phyloP scores from a whole-genome alignment of 352 stramenopile genomes.

The Hyaloperonospora arabidopsidis region DNA sequence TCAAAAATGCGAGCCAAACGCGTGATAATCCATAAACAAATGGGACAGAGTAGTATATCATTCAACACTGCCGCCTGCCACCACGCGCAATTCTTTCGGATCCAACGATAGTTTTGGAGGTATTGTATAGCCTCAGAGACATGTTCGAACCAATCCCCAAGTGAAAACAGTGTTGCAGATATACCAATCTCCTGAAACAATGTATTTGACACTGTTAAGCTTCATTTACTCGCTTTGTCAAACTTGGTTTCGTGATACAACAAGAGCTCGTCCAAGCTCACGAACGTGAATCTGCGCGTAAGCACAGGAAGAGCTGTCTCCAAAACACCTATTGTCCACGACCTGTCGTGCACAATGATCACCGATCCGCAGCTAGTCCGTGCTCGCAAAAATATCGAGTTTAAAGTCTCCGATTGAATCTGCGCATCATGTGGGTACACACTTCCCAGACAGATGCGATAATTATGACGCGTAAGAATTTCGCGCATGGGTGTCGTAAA shows the following conservation, averaged over 20 bases:
- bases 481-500: slow-evolving; percentile 77
- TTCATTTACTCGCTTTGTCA: slow-evolving; percentile 10
- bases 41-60: too few species aligned
- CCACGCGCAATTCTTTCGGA: too few species aligned
- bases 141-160: too few species aligned
- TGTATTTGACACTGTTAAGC: too few species aligned
- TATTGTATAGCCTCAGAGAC: too few species aligned
- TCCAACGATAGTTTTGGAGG: too few species aligned
- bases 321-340: slow-evolving; percentile 74
- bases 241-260: slow-evolving; percentile 16
- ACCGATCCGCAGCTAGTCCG: slow-evolving; percentile 63
- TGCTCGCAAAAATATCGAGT: slow-evolving; percentile 46
- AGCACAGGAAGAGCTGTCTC: slow-evolving; percentile 46
- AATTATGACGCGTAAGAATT: slow-evolving; percentile 63
- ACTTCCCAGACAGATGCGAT: slow-evolving; percentile 78
- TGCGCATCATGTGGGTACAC: slow-evolving; percentile 84
- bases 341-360: slow-evolving; percentile 79
- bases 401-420: slow-evolving; percentile 62
- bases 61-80: too few species aligned
- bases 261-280: slow-evolving; percentile 60
- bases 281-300: slow-evolving; percentile 46
- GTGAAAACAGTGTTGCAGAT: too few species aligned
- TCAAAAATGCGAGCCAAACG: too few species aligned
- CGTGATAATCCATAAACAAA: too few species aligned
- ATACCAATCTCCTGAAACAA: too few species aligned